phyloP scores from a whole-genome alignment of 495 filamentous ascomycete genomes.

The Lindgomyces ingoldianus region DNA sequence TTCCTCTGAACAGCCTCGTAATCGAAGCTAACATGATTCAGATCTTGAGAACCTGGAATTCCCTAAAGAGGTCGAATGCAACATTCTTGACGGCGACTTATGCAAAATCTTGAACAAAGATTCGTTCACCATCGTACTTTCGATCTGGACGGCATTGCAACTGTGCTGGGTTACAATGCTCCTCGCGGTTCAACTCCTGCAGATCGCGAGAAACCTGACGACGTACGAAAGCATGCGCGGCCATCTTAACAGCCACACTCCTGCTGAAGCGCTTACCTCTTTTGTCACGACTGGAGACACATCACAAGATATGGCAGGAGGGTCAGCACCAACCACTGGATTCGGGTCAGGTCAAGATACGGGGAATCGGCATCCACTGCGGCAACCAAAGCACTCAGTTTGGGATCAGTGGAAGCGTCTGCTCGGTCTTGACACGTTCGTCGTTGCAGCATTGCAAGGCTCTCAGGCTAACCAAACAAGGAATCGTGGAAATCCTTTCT shows the following conservation, averaged over 20 bases:
- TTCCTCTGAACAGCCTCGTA: constrained; percentile 11
- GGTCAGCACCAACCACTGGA: constrained; percentile 42
- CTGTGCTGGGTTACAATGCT: constrained; percentile 95
- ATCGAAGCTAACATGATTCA: constrained; percentile 38
- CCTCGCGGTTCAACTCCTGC: constrained; percentile 84
- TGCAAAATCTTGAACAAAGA: constrained; percentile 77
- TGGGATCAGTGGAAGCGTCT: constrained; percentile 78
- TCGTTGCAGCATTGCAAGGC: constrained; percentile 60
- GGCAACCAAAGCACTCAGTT: constrained; percentile 56
- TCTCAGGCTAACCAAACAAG: constrained; percentile 64
- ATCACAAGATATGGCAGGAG: constrained; percentile 59
- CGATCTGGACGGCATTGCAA: constrained; percentile 77
- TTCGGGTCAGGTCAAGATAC: constrained; percentile 53
- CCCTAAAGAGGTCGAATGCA: constrained; percentile 60
- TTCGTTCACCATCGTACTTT: constrained; percentile 76
- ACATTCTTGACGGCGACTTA: constrained; percentile 69
- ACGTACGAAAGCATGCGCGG: constrained; percentile 94
- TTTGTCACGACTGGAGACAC: constrained; percentile 75
- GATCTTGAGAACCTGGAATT: constrained; percentile 52
- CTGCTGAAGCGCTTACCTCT: constrained; percentile 67
- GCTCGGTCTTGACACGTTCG: constrained; percentile 87
- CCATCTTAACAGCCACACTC: constrained; percentile 55
- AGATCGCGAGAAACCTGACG: constrained; percentile 87
- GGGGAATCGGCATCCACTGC: constrained; percentile 34
- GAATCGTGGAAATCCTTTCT: constrained; percentile 75